Evolutionary conservation across 2,329 filamentous ascomycete genomes (phyloP).

Genomic region (Stachybotrys echinatus): DNA sequence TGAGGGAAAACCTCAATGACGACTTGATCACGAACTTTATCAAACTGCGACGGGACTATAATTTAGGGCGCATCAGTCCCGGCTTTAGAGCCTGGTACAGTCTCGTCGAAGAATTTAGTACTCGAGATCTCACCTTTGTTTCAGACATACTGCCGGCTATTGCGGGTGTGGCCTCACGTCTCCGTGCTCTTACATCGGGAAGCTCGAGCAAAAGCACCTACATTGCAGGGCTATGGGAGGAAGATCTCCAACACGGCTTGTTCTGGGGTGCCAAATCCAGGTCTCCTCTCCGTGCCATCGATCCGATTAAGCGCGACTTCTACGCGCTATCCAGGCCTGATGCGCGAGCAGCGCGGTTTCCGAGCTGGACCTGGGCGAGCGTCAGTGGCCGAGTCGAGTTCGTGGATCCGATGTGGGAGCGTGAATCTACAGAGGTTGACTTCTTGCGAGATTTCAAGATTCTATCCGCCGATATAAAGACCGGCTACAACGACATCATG

Average conservation of each 20-base stretch:
- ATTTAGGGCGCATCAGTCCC: not conserved
- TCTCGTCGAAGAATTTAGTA: not conserved
- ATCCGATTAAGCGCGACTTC: not conserved
- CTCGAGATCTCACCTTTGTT: not conserved
- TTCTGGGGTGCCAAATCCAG: not conserved
- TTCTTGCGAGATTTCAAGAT: not conserved
- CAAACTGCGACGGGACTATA: not conserved
- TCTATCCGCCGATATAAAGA: not conserved
- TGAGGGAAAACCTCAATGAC: not conserved
- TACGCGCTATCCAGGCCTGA: not conserved
- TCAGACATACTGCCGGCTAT: not conserved
- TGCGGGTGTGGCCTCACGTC: not conserved
- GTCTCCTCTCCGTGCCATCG: not conserved
- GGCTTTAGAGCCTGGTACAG: not conserved
- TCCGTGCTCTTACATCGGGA: not conserved
- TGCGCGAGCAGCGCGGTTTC: not conserved
- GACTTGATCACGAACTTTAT: not conserved
- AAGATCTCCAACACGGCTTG: not conserved
- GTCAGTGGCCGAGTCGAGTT: not conserved
- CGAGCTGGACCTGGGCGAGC: not conserved
- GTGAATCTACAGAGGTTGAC: not conserved
- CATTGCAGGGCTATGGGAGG: not conserved
- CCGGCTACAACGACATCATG: not conserved
- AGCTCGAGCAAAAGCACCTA: not conserved
- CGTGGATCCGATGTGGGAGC: not conserved